Evolutionary conservation across 352 stramenopile species (phyloP).

Genomic region (Aphanomyces invadans): DNA sequence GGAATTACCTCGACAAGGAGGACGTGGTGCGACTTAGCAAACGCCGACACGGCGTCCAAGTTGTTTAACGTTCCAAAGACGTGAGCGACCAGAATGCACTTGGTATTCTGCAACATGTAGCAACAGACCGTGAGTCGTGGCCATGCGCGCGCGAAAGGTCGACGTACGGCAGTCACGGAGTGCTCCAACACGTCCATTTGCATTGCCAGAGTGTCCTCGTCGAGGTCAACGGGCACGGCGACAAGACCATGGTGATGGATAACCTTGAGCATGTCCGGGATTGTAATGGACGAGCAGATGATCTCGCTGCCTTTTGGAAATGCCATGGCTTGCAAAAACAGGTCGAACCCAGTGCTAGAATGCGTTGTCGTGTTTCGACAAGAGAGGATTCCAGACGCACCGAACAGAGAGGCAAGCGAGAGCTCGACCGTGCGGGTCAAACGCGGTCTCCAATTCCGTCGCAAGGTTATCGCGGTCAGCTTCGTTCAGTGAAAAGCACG

Average conservation of each 20-base stretch:
- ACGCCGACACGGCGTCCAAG: slow-evolving; percentile 44
- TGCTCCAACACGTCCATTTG: slow-evolving; percentile 40
- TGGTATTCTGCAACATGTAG: slow-evolving; percentile 57
- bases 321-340: slow-evolving; percentile 65
- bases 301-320: slow-evolving; percentile 60
- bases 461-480: slow-evolving; percentile 46
- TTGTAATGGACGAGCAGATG: slow-evolving; percentile 75
- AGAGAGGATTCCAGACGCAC: slow-evolving; percentile 26
- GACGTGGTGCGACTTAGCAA: slow-evolving; percentile 44
- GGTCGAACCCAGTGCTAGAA: slow-evolving; percentile 68
- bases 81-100: slow-evolving; percentile 64
- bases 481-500: slow-evolving; percentile 52
- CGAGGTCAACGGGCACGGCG: slow-evolving; percentile 59
- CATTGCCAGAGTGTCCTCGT: slow-evolving; percentile 53
- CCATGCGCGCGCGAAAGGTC: background rate
- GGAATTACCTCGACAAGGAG: slow-evolving; percentile 60
- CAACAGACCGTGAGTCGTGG: background rate
- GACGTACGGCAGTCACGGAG: slow-evolving; percentile 37
- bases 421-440: slow-evolving; percentile 47
- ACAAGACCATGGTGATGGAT: slow-evolving; percentile 67
- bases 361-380: too few species aligned
- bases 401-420: slow-evolving; percentile 69
- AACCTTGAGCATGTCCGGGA: slow-evolving; percentile 80
- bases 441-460: slow-evolving; percentile 40
- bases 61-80: slow-evolving; percentile 64